Conservation (phyloP, 108 stramenopile species). For the Stephanodiscus minutulus region DNA sequence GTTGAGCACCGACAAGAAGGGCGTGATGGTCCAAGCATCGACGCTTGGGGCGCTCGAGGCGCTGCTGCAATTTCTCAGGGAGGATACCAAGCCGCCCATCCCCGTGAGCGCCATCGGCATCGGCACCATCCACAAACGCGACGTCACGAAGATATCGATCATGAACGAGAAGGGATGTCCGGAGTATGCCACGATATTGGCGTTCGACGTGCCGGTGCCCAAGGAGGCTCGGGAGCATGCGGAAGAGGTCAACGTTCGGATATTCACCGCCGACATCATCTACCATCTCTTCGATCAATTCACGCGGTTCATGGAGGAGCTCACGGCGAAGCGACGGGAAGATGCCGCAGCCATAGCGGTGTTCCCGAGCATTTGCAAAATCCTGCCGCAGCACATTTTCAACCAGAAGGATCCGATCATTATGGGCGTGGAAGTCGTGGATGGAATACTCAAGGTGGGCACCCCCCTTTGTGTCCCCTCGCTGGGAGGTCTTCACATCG, state of each 20-base stretch:
- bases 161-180: slow-evolving; percentile 97
- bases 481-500: slow-evolving; percentile 88
- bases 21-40: slow-evolving; percentile 98
- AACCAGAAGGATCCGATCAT: slow-evolving; percentile 99
- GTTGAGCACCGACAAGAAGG: slow-evolving; percentile 91
- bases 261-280: slow-evolving; percentile 99
- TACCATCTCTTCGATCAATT: slow-evolving; percentile 99
- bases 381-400: slow-evolving; percentile 96
- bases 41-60: slow-evolving; percentile 99
- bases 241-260: slow-evolving; percentile 88
- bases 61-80: slow-evolving; percentile 96
- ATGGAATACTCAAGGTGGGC: slow-evolving; percentile 96
- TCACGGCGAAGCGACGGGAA: slow-evolving; percentile 75
- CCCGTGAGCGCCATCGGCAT: slow-evolving; percentile 96
- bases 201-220: slow-evolving; percentile 97
- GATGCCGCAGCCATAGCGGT: slow-evolving; percentile 88
- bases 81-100: slow-evolving; percentile 97
- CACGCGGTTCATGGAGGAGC: slow-evolving; percentile 88
- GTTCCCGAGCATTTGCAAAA: slow-evolving; percentile 91
- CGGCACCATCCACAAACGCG: slow-evolving; percentile 97
- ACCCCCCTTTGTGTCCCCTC: slow-evolving; percentile 97
- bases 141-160: slow-evolving; percentile 96
- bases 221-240: slow-evolving; percentile 92
- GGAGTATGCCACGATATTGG: slow-evolving; percentile 96
- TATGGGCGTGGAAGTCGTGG: slow-evolving; percentile 93